Conservation (phyloP, 73 alveolate species). For the Paramecium caudatum region DNA sequence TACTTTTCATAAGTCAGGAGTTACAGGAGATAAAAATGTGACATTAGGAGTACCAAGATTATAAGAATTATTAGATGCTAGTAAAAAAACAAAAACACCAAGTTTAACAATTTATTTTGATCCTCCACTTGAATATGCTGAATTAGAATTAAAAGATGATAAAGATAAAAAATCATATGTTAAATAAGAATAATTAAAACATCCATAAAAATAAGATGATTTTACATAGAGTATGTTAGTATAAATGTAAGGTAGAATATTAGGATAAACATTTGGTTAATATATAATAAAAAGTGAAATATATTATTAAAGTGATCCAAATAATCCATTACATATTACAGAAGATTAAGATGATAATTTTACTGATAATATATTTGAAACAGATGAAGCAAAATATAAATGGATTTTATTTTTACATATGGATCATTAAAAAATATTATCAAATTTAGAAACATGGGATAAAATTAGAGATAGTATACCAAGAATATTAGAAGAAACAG, state of each 20-base stretch:
- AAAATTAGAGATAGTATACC: constrained; percentile 65
- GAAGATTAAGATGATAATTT: constrained; percentile 62
- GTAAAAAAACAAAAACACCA: constrained; percentile 72
- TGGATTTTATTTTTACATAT: constrained; percentile 57
- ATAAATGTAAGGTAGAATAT: constrained; percentile 62
- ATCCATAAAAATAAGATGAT: constrained; percentile 44
- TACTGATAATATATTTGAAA: constrained; percentile 14
- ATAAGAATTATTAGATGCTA: constrained; percentile 77
- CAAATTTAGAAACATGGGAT: constrained; percentile 71
- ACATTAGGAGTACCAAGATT: constrained; percentile 77
- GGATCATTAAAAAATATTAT: constrained; percentile 61
- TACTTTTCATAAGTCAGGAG: constrained; percentile 76
- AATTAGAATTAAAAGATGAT: constrained; percentile 57
- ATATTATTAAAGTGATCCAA: constrained; percentile 39
- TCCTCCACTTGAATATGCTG: constrained; percentile 71
- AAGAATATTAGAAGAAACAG: constrained; percentile 29
- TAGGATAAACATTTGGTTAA: constrained; percentile 41
- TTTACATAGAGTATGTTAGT: constrained; percentile 53
- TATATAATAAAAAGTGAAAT: constrained; percentile 61
- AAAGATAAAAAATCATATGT: neutral
- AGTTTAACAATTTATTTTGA: constrained; percentile 71
- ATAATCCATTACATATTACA: constrained; percentile 21
- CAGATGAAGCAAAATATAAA: constrained; percentile 54
- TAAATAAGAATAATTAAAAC: neutral
- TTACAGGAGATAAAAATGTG: constrained; percentile 76